phyloP scores from a whole-genome alignment of 2,329 filamentous ascomycete genomes.

The Blastomyces percursus region DNA sequence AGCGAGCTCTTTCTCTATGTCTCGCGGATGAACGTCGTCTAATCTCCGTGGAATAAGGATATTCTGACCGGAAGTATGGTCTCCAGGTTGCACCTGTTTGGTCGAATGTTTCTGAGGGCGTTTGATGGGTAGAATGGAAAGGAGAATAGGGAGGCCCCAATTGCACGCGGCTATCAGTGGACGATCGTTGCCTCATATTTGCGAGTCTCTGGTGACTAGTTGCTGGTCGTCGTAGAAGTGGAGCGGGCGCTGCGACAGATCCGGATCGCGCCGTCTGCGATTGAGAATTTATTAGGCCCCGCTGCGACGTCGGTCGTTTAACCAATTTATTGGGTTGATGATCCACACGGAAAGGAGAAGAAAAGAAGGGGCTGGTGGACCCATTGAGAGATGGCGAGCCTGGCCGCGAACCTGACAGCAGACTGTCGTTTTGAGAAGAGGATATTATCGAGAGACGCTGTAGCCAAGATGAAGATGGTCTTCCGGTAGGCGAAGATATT shows the following conservation, averaged over 20 bases:
- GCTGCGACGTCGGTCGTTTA: constrained; percentile 49
- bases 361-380: constrained; percentile 40
- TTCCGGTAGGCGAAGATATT: constrained; percentile 20
- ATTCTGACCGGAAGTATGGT: constrained; percentile 29
- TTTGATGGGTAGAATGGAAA: constrained; percentile 15
- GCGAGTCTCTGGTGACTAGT: constrained; percentile 54
- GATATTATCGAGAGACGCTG: constrained; percentile 45
- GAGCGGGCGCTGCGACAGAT: constrained; percentile 32
- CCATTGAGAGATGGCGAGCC: constrained; percentile 44
- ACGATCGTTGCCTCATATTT: constrained; percentile 38
- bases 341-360: constrained; percentile 20
- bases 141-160: constrained; percentile 5
- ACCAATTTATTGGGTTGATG: constrained; percentile 49
- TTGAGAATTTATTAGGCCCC: constrained; percentile 33
- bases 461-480: constrained; percentile 44
- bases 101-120: constrained; percentile 7
- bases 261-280: constrained; percentile 15
- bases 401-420: constrained; percentile 39
- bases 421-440: constrained; percentile 37
- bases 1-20: constrained; percentile 24
- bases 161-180: constrained; percentile 17
- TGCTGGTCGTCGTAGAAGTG: constrained; percentile 47
- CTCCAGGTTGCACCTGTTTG: constrained; percentile 21
- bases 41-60: constrained; percentile 22
- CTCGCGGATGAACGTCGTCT: constrained; percentile 22